Percentiles rank a stretch among this genome's conserved stretches.
Conservation (phyloP, 169 alveolate genomes). For the Blepharisma undulans region DNA sequence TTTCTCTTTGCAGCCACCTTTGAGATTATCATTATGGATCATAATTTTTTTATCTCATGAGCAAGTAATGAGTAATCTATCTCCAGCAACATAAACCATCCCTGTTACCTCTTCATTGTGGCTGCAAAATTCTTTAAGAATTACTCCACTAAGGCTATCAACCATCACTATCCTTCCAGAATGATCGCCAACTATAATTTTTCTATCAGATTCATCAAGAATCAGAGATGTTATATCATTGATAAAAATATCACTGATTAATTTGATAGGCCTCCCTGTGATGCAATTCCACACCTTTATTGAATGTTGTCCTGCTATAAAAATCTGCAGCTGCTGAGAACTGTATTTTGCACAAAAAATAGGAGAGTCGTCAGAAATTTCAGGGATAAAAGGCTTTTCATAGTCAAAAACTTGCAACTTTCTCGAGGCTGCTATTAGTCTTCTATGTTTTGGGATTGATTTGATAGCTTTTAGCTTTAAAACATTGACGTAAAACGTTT, state of each 20-base stretch:
- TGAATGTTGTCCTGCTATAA: constrained; percentile 67
- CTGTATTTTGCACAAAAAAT: constrained; percentile 25
- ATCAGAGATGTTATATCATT: constrained; percentile 65
- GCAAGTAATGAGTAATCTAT: constrained; percentile 57
- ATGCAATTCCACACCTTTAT: constrained; percentile 71
- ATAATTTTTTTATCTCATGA: constrained; percentile 71
- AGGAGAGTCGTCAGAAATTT: constrained; percentile 23
- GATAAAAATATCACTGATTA: constrained; percentile 57
- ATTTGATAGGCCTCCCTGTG: constrained; percentile 66
- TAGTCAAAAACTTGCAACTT: constrained; percentile 61
- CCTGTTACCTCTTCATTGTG: constrained; percentile 67
- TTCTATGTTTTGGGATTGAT: constrained; percentile 67
- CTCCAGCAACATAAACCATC: constrained; percentile 61
- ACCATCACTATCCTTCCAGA: constrained; percentile 56
- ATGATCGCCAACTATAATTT: constrained; percentile 67
- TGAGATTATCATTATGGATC: constrained; percentile 67
- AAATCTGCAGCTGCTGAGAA: constrained; percentile 41
- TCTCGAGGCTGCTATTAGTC: constrained; percentile 66
- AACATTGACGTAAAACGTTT: constrained; percentile 66
- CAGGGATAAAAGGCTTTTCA: constrained; percentile 56
- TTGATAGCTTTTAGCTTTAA: constrained; percentile 55
- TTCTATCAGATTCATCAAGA: constrained; percentile 69
- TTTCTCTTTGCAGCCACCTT: constrained; percentile 47
- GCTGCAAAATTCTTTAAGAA: constrained; percentile 46
- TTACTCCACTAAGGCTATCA: constrained; percentile 58